Evolutionary conservation across 768 basidiomycete genomes (phyloP), one percentile per base, ranked within the genome.

Genomic region (Mycena maculata): DNA sequence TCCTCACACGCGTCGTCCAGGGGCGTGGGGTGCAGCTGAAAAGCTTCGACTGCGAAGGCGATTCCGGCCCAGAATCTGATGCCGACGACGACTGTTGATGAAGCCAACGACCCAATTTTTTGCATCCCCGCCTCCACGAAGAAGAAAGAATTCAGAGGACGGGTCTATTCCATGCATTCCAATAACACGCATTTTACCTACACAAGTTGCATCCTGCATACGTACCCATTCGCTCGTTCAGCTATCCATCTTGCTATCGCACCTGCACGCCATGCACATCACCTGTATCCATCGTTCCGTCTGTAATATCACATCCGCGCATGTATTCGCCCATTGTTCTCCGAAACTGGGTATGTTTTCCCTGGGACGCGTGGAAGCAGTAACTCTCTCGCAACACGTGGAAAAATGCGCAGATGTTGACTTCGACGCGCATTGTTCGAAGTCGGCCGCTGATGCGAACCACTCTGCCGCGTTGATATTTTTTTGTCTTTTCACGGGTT

Each of bases 301-400:
- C 41, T 41, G 49, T 49, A 28, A 47, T 56, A 64, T 49, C 33
- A 22, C 18, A 48, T 30, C 47, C 50, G 48, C 63, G 50, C 54
- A 50, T 64, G 63, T 27, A 64, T 57, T 42, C 23, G 48, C 38
- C 54, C 63, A 64, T 64, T 64, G 63, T 64, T 30, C 53, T 31
- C 54, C 55, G 8, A 57, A 64, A 45, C 10, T 36, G 47, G 63
- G 48, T 25, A 50, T 31, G 22, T 49, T 64, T 64, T 57, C 49
- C 22, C 59, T 45, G 8, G 33, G 13, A 36, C 16, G 41, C 41
- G 41, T n/a, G 41, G 16, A 42, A 16, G 16, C 5, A n/a, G 18
- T 31, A 36, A 8, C 33, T 18, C 16, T 22, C 11, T 6, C 20
- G 11, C 13, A 6, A 20, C n/a, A 20, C 7, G n/a, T 6, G 44